Base-by-base conservation (phyloP, 2,329 filamentous ascomycete genomes). In the Cadophora sp. region DNA sequence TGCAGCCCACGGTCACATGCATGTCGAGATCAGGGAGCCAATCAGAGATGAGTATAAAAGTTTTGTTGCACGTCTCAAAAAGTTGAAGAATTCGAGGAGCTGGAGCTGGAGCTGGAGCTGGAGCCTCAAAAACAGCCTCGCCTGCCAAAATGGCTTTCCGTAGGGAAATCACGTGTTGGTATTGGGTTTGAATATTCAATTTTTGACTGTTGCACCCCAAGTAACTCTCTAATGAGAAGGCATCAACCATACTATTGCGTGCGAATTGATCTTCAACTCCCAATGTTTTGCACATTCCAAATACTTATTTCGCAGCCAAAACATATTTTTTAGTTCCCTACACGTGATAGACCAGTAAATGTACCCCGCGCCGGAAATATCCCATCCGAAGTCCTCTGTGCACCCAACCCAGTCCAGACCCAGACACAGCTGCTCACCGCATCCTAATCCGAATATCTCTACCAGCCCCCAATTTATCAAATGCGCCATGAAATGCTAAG, bases 351-450 rank as follows among this genome's bases (percentile, higher is more conserved):
- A n/a, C n/a, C n/a, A n/a, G n/a, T n/a, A n/a, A 16, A n/a, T 14
- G 13, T 53, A 53, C 50, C 50, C 50, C 50, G 50, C 50, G 50
- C 24, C 50, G 50, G 50, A 13, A 53, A 18, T 33, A 30, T 53
- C 50, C 50, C 50, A 53, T 27, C 50, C 50, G 50, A 33, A 14
- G 13, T 14, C 13, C 22, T 16, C 36, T 20, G 22, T 18, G 22
- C 22, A 51, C 16, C 4, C 27, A 24, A 18, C 0, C 51, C 30
- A 20, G 30, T 18, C 27, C n/a, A 20, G 18, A 3, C 36, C 36
- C 55, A 20, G 18, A 3, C 36, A 20, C 55, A 13, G 24, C 50
- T 53, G 14, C 30, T 53, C 50, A 53, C 50, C 50, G 16, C 50
- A 53, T 33, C 33, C 5, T 18, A 39, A 43, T 58, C 55, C 55